phyloP scores from a whole-genome alignment of 495 filamentous ascomycete genomes.

The Margaritispora aquatica region DNA sequence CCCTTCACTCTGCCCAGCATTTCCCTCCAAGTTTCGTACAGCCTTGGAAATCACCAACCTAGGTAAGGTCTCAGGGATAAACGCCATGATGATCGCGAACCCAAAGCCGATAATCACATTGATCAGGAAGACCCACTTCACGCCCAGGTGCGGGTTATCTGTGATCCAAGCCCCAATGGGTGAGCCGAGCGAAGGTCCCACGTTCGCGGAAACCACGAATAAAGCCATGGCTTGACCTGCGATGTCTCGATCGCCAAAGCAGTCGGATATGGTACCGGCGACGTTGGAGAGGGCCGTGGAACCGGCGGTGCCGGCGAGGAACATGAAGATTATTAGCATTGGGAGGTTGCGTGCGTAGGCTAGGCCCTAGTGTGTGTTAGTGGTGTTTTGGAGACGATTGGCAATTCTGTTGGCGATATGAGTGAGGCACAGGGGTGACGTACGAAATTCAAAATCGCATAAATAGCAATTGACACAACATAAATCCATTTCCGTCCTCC shows the following conservation, averaged over 20 bases:
- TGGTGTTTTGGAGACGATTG: background rate
- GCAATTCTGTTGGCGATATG: no score
- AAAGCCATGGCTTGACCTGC: slow-evolving; percentile 34
- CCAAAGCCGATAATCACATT: slow-evolving; percentile 19
- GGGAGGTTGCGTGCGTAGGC: slow-evolving; percentile 30
- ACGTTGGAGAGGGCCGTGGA: slow-evolving; percentile 34
- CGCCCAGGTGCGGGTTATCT: slow-evolving; percentile 25
- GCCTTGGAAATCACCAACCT: slow-evolving; percentile 28
- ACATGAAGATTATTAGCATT: slow-evolving; percentile 35
- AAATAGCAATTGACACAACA: slow-evolving; percentile 26
- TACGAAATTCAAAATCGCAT: slow-evolving; percentile 30
- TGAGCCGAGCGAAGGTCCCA: slow-evolving; percentile 30
- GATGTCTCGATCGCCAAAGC: slow-evolving; percentile 30
- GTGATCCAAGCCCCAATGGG: slow-evolving; percentile 30
- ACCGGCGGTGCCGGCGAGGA: slow-evolving; percentile 30
- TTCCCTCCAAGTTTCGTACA: no score
- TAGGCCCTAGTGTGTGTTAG: slow-evolving; percentile 19
- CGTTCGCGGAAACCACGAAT: slow-evolving; percentile 31
- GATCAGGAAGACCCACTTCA: slow-evolving; percentile 34
- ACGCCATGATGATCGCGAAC: slow-evolving; percentile 21
- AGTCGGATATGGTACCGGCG: slow-evolving; percentile 32
- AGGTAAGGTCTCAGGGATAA: slow-evolving; percentile 32
- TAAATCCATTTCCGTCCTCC: slow-evolving; percentile 36
- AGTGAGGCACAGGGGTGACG: background rate
- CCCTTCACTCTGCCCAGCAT: no score